phyloP scores from a whole-genome alignment of 495 filamentous ascomycete species.

The Xylaria flabelliformis region DNA sequence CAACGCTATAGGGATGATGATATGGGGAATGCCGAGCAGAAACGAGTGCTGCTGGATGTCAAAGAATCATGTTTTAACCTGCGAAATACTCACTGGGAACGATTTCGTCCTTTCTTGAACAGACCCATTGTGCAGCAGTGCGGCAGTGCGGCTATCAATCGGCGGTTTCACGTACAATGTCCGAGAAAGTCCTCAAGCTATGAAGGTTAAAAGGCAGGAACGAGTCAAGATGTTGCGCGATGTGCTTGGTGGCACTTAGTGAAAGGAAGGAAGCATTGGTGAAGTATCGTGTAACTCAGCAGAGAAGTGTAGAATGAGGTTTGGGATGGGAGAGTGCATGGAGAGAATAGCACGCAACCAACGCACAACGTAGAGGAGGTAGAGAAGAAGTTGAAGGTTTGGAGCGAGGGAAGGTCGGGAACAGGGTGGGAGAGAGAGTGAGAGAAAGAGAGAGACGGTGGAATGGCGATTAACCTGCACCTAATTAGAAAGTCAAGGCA shows the following conservation, averaged over 20 bases:
- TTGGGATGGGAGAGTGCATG: neutral
- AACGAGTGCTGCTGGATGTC: neutral
- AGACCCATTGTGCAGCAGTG: constrained; percentile 14
- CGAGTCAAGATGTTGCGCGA: neutral
- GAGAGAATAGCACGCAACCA: neutral
- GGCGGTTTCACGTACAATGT: neutral
- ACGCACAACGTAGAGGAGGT: neutral
- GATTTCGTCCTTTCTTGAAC: constrained; percentile 18
- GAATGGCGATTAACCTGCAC: neutral
- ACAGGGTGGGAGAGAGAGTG: neutral
- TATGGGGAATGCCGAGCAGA: neutral
- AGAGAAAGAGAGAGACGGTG: neutral
- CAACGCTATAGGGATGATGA: neutral
- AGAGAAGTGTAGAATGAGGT: neutral
- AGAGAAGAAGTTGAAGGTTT: neutral
- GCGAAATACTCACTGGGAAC: constrained; percentile 23
- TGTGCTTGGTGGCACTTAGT: neutral
- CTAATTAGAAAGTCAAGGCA: neutral
- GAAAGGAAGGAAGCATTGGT: neutral
- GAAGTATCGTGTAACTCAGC: neutral
- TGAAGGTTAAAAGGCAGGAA: neutral
- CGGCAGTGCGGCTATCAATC: neutral
- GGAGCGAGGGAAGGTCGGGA: constrained; percentile 3
- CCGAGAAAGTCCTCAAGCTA: neutral
- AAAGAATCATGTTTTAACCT: neutral